Percentiles rank a stretch among this genome's conserved stretches.
These are phyloP conservation scores for Trapa bicornis DNA, from an alignment of 345 rosid species.

Conservation along the genomic window DNA sequence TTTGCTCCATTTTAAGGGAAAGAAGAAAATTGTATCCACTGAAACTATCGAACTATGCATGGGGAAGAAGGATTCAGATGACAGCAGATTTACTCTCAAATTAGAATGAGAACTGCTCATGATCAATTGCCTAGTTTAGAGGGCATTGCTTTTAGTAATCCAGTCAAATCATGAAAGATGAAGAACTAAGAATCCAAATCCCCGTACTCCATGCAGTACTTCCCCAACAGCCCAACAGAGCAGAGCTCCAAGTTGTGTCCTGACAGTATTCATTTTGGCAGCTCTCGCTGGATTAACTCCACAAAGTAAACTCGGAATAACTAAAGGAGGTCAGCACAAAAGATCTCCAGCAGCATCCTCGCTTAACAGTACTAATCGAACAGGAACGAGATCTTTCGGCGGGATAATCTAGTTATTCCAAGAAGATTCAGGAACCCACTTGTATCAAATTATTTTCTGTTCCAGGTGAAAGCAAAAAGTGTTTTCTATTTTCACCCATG, in stretches of 20 bases:
- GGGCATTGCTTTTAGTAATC: not conserved
- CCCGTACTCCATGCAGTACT: not conserved
- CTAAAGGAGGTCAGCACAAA: not conserved
- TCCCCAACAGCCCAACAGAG: not conserved
- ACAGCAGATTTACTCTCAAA: no score
- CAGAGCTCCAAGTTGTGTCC: not conserved
- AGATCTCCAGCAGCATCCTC: not conserved
- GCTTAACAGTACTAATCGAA: not conserved
- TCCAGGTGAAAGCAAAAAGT: not conserved
- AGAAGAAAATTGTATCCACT: not conserved
- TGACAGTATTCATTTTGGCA: not conserved
- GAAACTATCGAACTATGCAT: not conserved
- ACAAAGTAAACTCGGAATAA: not conserved
- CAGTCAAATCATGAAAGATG: constrained; percentile 5
- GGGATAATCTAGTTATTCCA: not conserved
- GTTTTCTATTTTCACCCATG: no score
- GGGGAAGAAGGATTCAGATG: not conserved
- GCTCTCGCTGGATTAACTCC: not conserved
- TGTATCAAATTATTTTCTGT: not conserved
- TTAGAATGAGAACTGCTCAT: not conserved
- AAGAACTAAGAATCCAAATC: not conserved
- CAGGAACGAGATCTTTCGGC: not conserved
- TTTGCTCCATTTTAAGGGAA: not conserved
- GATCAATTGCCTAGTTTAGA: not conserved
- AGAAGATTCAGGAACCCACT: not conserved